Percentiles rank a stretch among this genome's conserved stretches.
phyloP scores from a whole-genome alignment of 2,329 filamentous ascomycete species.

The Phyllosticta citriasiana region DNA sequence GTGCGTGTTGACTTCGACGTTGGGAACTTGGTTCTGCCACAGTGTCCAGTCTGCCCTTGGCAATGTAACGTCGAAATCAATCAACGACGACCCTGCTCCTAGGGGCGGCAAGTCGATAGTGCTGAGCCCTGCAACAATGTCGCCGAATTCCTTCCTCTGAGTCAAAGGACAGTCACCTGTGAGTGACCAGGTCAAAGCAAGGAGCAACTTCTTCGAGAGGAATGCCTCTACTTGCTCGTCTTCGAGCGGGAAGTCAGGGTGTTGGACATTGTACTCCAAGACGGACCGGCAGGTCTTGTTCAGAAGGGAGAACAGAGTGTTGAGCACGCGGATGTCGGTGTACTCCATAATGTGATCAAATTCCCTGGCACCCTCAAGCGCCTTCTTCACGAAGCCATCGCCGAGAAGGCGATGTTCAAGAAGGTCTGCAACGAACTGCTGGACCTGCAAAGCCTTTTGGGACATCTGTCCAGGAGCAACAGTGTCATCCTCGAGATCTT shows the following conservation, averaged over 20 bases:
- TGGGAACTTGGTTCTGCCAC: constrained; percentile 92
- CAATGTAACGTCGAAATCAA: constrained; percentile 87
- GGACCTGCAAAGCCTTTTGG: constrained; percentile 63
- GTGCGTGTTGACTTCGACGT: constrained; percentile 94
- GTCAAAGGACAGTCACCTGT: constrained; percentile 85
- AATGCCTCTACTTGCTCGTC: constrained; percentile 82
- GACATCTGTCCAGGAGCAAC: constrained; percentile 46
- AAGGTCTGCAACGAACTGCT: constrained; percentile 69
- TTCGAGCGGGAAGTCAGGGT: constrained; percentile 87
- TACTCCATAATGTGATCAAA: constrained; percentile 99
- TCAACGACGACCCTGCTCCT: constrained; percentile 71
- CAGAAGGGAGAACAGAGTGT: constrained; percentile 86
- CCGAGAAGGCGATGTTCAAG: constrained; percentile 64
- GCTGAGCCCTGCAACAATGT: constrained; percentile 70
- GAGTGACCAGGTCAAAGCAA: constrained; percentile 90
- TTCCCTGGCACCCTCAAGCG: constrained; percentile 61
- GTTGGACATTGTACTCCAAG: constrained; percentile 91
- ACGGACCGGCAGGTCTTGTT: constrained; percentile 90
- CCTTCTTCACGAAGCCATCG: constrained; percentile 71
- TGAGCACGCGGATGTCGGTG: constrained; percentile 79
- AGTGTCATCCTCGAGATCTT: constrained; percentile 89
- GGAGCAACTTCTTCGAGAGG: constrained; percentile 83
- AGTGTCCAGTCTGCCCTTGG: constrained; percentile 81
- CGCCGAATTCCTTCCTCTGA: constrained; percentile 83
- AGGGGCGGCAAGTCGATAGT: constrained; percentile 77